Percentiles rank a stretch among this genome's conserved stretches.
Evolutionary conservation across 257 asterid species (phyloP).

Genomic region (Przewalskia tangutica): DNA sequence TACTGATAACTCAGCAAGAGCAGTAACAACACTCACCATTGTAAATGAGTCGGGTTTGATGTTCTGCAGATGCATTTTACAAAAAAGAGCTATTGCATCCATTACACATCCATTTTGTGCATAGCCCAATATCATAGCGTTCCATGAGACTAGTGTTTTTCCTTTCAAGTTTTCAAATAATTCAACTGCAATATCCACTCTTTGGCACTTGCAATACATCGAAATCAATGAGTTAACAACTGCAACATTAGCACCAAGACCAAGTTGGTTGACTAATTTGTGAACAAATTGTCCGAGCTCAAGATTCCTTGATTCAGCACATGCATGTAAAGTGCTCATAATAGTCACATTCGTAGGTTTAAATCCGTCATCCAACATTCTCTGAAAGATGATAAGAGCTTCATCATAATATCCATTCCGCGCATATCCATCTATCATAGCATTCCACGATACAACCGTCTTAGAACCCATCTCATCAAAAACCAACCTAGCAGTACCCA

Average conservation of each 20-base stretch:
- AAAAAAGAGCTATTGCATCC: constrained; percentile 56
- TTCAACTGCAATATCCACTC: constrained; percentile 49
- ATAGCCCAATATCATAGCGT: constrained; percentile 75
- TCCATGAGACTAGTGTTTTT: constrained; percentile 81
- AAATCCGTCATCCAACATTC: constrained; percentile 48
- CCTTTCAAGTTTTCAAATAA: constrained; percentile 37
- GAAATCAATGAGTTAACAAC: constrained; percentile 75
- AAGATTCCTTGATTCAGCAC: constrained; percentile 48
- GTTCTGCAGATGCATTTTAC: constrained; percentile 39
- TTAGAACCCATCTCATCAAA: constrained; percentile 54
- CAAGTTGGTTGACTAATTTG: constrained; percentile 29
- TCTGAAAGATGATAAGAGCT: constrained; percentile 52
- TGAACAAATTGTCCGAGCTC: constrained; percentile 58
- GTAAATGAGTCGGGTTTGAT: constrained; percentile 76
- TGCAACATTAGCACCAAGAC: constrained; percentile 44
- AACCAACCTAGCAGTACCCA: constrained; percentile 33
- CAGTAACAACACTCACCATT: constrained; percentile 67
- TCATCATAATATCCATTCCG: constrained; percentile 65
- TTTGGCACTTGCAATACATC: constrained; percentile 84
- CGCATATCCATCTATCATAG: constrained; percentile 83
- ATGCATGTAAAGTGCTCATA: constrained; percentile 76
- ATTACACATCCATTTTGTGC: constrained; percentile 59
- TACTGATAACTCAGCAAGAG: constrained; percentile 74
- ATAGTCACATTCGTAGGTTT: constrained; percentile 68
- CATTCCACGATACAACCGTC: constrained; percentile 80